Base-by-base conservation (phyloP, 768 basidiomycete genomes). In the Macrocybe gigantea region DNA sequence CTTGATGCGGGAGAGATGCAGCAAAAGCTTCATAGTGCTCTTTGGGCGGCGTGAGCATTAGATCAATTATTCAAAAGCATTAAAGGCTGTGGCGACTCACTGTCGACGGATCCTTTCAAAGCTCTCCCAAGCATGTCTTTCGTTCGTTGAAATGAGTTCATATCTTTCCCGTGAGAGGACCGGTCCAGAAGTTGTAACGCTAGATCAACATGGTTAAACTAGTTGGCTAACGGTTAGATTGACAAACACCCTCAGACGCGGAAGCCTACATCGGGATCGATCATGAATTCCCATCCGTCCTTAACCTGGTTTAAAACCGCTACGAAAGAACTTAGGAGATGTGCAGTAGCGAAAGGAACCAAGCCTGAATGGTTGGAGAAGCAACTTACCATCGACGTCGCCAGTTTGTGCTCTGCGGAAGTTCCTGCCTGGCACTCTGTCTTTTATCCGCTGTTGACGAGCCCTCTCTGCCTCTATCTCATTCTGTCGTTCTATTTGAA, bases 131-230 rank as follows among this genome's bases (percentile, higher is more conserved):
- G 72, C 74, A 86, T 78, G 6, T 75, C 67, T 64, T 91, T 93
- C 3, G 88, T 87, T 38, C 74, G 67, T 31, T 79, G 74, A 61
- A 95, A 95, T 1, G 89, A 88, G 6, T 78, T 70, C 58, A 91
- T 82, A 54, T 84, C 80, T 60, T 85, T 88, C 2, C 85, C 86
- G 0, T 72, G 65, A 8, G 85, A 82, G 1, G 81, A 79, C 37
- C 83, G 77, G 54, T 93, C 90, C 22, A 99, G 71, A 2, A 99
- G 75, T 56, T 92, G 85, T 11, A 99, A 77, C 4, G 96, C 94
- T 34, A 98, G 75, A 58, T 94, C 88, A 33, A 96, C 94, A 41
- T 88, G 87, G 62, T 96, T 95, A 68, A 98, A 99, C 85, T 93
- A 38, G 39, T 15, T 41, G 29, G 52, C 36, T 38, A 38, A 55